Conservation (phyloP, 768 basidiomycete species). For the Auricularia sp. region DNA sequence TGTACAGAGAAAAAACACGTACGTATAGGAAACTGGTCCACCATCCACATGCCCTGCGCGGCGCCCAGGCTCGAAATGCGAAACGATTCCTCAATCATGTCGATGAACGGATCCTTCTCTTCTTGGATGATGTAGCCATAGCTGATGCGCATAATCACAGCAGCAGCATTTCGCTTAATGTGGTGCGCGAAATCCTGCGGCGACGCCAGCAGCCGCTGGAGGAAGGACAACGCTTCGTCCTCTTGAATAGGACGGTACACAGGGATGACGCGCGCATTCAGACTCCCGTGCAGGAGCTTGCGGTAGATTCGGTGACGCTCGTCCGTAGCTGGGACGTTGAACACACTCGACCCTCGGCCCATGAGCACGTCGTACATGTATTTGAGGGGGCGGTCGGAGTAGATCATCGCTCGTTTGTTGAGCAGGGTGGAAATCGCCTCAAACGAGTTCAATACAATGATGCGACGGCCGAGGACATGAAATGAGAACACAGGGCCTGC, state of each 20-base stretch:
- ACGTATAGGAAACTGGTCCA: conserved; percentile 6
- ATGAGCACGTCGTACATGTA: conserved; percentile 6
- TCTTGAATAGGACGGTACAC: background rate
- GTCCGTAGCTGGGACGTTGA: background rate
- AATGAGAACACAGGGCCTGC: conserved; percentile 3
- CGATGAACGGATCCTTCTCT: conserved; percentile 5
- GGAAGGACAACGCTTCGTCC: background rate
- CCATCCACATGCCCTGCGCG: conserved; percentile 5
- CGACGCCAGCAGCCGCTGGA: background rate
- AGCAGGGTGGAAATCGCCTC: conserved; percentile 3
- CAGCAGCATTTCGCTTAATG: background rate
- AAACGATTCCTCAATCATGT: conserved; percentile 3
- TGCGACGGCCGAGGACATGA: background rate
- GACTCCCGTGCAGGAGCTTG: background rate
- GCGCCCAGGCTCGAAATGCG: background rate
- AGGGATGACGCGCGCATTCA: background rate
- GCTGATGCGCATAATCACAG: conserved; percentile 8
- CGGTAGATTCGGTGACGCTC: background rate
- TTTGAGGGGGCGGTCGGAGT: conserved; percentile 7
- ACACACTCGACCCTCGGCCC: background rate
- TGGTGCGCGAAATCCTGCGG: background rate
- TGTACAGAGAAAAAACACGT: background rate
- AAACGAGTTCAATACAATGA: conserved; percentile 4
- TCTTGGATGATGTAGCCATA: conserved; percentile 6
- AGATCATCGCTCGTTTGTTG: conserved; percentile 6